Evolutionary conservation across 179 eudicot genomes (phyloP).

Genomic region (Sideroxylon spinosum): DNA sequence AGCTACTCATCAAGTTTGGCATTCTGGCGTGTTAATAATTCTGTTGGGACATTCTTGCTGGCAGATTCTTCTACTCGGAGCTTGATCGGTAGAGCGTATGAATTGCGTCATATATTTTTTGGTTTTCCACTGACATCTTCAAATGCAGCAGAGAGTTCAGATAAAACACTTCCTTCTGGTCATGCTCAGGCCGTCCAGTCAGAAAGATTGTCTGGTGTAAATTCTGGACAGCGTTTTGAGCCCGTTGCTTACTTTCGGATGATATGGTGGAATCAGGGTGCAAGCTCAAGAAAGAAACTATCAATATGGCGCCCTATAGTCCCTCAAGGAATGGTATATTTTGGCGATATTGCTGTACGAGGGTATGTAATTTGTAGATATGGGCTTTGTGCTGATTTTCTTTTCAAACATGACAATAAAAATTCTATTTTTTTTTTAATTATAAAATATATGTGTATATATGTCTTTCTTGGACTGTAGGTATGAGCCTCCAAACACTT

Average conservation of each 20-base stretch:
- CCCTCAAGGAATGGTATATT: constrained; percentile 80
- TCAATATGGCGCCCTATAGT: constrained; percentile 97
- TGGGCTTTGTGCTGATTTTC: constrained; percentile 2
- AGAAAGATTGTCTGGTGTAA: constrained; percentile 36
- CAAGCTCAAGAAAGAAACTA: constrained; percentile 65
- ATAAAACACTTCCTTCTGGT: constrained; percentile 28
- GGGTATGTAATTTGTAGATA: constrained; percentile 48
- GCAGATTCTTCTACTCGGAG: constrained; percentile 57
- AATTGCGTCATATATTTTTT: constrained; percentile 64
- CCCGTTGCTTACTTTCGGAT: constrained; percentile 70
- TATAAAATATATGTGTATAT: background rate
- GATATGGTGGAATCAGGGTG: constrained; percentile 96
- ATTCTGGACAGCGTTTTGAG: constrained; percentile 54
- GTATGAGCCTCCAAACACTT: constrained; percentile 85
- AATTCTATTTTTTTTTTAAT: constrained; percentile 2
- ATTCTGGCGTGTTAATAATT: constrained; percentile 94
- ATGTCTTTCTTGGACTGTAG: constrained; percentile 30
- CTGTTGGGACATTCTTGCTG: constrained; percentile 82
- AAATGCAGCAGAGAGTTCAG: constrained; percentile 29
- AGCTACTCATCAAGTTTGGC: constrained; percentile 48
- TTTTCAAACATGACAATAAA: background rate
- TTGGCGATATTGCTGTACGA: constrained; percentile 89
- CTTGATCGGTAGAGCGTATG: constrained; percentile 66
- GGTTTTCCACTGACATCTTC: constrained; percentile 42
- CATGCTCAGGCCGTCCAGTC: constrained; percentile 31